A percentile compares a stretch with the other conserved stretches of the same genome.
phyloP scores from a whole-genome alignment of 2,329 filamentous ascomycete species.

The Cercospora sp. region DNA sequence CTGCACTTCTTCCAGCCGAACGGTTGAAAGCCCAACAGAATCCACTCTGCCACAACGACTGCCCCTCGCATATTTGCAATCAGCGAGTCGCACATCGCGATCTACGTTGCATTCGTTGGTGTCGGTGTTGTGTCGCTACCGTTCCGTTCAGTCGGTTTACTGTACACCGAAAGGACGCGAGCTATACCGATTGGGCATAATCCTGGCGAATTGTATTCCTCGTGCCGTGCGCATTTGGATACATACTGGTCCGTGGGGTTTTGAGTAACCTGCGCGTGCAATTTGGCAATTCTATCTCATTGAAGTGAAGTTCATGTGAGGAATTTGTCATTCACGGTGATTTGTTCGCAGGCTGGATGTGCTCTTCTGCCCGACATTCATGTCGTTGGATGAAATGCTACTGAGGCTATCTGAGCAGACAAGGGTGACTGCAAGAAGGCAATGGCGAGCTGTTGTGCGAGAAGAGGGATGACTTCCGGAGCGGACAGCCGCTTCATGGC shows the following conservation, averaged over 20 bases:
- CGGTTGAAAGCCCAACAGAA: not conserved
- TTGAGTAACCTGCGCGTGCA: not conserved
- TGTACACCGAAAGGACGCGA: not conserved
- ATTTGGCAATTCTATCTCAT: not conserved
- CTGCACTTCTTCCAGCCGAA: not conserved
- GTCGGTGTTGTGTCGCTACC: conserved; percentile 17
- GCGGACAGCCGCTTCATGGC: not conserved
- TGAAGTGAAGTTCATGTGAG: not conserved
- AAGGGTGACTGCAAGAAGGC: not conserved
- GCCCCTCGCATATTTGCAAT: not conserved
- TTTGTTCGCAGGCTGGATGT: not conserved
- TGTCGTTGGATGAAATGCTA: not conserved
- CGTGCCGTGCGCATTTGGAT: not conserved
- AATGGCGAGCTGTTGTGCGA: not conserved
- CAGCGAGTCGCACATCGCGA: conserved; percentile 1
- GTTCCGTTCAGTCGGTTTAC: conserved; percentile 7
- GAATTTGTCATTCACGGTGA: not conserved
- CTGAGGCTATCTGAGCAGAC: not conserved
- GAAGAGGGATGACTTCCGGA: not conserved
- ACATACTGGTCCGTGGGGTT: not conserved
- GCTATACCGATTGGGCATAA: not conserved
- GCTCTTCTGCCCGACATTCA: not conserved
- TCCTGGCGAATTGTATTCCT: not conserved
- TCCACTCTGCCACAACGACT: not conserved
- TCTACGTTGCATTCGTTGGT: conserved; percentile 14